A percentile compares a stretch with the other conserved stretches of the same genome.
These are phyloP conservation scores for Solanum tarijense DNA, from an alignment of 257 asterid species.

Conservation along the genomic window DNA sequence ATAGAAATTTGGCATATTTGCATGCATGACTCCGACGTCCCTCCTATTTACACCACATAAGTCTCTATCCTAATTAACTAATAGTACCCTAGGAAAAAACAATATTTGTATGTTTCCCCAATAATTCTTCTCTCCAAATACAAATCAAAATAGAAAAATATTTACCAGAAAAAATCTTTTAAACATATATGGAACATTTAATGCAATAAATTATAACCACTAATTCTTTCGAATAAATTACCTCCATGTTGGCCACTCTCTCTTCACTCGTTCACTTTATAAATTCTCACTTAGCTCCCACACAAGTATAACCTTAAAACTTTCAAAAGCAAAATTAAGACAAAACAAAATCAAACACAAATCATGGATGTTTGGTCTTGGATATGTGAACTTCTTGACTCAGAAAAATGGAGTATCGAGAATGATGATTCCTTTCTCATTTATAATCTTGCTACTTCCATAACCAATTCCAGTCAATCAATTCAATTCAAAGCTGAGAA, in stretches of 20 bases:
- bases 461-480: slow-evolving; percentile 8
- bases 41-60: background rate
- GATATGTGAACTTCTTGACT: slow-evolving; percentile 64
- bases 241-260: slow-evolving; percentile 32
- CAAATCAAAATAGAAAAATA: background rate
- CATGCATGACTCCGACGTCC: background rate
- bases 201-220: slow-evolving; percentile 13
- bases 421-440: slow-evolving; percentile 17
- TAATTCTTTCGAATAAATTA: slow-evolving; percentile 34
- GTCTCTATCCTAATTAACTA: background rate
- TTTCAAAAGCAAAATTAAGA: background rate
- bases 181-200: background rate
- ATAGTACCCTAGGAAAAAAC: background rate
- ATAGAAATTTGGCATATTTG: background rate
- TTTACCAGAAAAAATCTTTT: background rate
- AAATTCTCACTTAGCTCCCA: slow-evolving; percentile 8
- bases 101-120: background rate
- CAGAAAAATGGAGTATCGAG: slow-evolving; percentile 28
- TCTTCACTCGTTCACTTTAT: slow-evolving; percentile 45
- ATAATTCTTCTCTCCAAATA: background rate
- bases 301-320: background rate
- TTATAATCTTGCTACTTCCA: slow-evolving; percentile 36
- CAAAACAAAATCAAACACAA: background rate
- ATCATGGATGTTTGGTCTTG: slow-evolving; percentile 83
- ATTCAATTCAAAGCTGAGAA: slow-evolving; percentile 47